phyloP scores from a whole-genome alignment of 768 basidiomycete species.

The Auriscalpium vulgare region DNA sequence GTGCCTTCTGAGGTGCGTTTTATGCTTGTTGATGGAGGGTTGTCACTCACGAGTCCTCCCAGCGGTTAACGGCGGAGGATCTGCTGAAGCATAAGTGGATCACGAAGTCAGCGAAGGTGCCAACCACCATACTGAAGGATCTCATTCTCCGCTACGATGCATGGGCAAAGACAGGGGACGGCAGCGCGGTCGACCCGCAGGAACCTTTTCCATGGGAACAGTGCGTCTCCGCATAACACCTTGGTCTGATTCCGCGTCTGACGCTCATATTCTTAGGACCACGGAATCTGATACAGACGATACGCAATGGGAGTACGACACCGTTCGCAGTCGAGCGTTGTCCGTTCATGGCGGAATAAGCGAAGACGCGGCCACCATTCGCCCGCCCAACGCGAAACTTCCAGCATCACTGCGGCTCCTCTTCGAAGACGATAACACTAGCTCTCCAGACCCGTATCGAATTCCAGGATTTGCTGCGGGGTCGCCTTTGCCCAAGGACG shows the following conservation, averaged over 20 bases:
- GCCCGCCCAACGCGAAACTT: conserved; percentile 42
- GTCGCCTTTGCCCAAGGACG: conserved; percentile 19
- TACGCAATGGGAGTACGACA: conserved; percentile 74
- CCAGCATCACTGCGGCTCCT: conserved; percentile 74
- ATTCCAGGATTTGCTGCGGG: conserved; percentile 26
- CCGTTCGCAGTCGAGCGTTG: conserved; percentile 40
- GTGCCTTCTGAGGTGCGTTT: conserved; percentile 63
- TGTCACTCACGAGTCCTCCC: neutral
- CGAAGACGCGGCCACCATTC: conserved; percentile 29
- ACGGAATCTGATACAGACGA: conserved; percentile 17
- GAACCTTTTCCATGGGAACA: conserved; percentile 21
- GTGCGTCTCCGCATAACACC: too few relatives aligned
- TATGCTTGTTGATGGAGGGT: neutral
- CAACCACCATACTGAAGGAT: conserved; percentile 67
- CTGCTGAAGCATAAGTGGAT: conserved; percentile 87
- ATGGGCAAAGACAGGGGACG: conserved; percentile 52
- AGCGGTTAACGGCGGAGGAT: conserved; percentile 90
- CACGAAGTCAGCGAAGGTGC: conserved; percentile 58
- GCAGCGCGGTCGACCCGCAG: conserved; percentile 1
- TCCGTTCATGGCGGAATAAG: neutral
- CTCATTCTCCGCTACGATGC: conserved; percentile 71
- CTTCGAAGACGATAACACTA: conserved; percentile 54
- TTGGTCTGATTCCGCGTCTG: too few relatives aligned
- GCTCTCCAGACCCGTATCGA: conserved; percentile 33
- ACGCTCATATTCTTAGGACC: too few relatives aligned